phyloP scores from a whole-genome alignment of 1,284 basidiomycete genomes.

The Tylopilus sp. region DNA sequence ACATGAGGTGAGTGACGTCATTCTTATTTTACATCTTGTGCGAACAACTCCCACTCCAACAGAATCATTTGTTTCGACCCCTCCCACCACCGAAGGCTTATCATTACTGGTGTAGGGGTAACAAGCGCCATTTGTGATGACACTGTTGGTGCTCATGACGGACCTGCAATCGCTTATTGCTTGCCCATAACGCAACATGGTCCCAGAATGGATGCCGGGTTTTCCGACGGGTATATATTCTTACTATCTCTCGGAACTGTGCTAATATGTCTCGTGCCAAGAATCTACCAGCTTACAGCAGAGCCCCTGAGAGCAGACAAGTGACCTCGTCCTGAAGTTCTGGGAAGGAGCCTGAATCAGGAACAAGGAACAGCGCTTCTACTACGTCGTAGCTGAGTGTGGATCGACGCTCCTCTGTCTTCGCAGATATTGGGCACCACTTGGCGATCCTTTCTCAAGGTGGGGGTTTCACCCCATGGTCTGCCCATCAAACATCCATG shows the following conservation, averaged over 20 bases:
- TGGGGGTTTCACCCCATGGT: conserved; percentile 13
- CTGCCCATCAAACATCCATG: not conserved
- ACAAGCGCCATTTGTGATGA: not conserved
- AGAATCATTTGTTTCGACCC: not conserved
- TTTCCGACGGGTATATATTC: no score
- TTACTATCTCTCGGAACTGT: conserved; percentile 18
- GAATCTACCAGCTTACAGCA: not conserved
- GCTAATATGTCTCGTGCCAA: not conserved
- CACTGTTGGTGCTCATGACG: not conserved
- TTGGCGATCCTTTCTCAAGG: conserved; percentile 4
- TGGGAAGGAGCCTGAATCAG: not conserved
- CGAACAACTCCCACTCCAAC: conserved; percentile 4
- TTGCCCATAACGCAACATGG: not conserved
- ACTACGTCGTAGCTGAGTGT: not conserved
- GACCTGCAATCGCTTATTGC: conserved; percentile 2
- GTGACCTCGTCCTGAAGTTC: not conserved
- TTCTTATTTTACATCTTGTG: no score
- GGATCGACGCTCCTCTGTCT: not conserved
- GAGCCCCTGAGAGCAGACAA: not conserved
- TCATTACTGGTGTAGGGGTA: not conserved
- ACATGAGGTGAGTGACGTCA: no score
- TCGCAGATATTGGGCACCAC: conserved; percentile 9
- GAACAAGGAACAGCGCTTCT: not conserved
- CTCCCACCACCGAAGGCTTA: not conserved
- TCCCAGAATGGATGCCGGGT: no score